Evolutionary conservation across 805 yeast genomes (phyloP), one percentile per base, ranked within the genome.

Genomic region (Saturnispora saitoi): DNA sequence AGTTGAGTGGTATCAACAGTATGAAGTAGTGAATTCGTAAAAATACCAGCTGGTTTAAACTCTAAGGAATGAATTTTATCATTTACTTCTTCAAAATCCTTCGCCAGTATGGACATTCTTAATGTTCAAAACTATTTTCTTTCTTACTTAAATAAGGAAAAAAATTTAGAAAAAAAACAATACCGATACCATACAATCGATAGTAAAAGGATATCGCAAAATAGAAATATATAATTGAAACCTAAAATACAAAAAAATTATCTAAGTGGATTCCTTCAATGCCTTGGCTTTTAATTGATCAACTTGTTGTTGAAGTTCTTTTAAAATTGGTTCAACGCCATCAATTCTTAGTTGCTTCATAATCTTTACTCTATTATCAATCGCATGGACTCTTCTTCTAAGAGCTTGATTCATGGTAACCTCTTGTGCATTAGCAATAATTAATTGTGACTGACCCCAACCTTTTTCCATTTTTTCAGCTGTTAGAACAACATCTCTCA

Each of bases 331-430:
- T 30, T 58, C 63, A 28, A 59, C 54, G n/a, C 58, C 60, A 19
- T 52, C 47, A 17, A 60, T 36, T 70, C 70, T 68, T 43, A 62
- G 58, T 5, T 58, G 58, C 45, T 63, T 50, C 20, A 68, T 50
- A 5, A 56, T 54, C 12, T 60, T 55, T 49, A 67, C 71, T 57
- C 79, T 70, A 32, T 64, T 66, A 20, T 68, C 76, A 59, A 81
- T 65, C 4, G 76, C 66, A 38, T 59, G 56, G 32, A 77, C 58
- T 60, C 97, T 82, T 71, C 93, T 80, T 66, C 91, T 77, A 47
- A 91, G 71, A 1, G 96, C 96, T 67, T 86, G 91, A 63, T 91
- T 93, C 66, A 89, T 86, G 54, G 95, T 87, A 45, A 91, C 83
- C 62, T 93, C 97, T 63, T 85, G 91, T 40, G 90, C 83, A 12